Evolutionary conservation across 2,329 filamentous ascomycete genomes (phyloP), one percentile per base, ranked within the genome.

Genomic region (Cladosporium oxysporum): DNA sequence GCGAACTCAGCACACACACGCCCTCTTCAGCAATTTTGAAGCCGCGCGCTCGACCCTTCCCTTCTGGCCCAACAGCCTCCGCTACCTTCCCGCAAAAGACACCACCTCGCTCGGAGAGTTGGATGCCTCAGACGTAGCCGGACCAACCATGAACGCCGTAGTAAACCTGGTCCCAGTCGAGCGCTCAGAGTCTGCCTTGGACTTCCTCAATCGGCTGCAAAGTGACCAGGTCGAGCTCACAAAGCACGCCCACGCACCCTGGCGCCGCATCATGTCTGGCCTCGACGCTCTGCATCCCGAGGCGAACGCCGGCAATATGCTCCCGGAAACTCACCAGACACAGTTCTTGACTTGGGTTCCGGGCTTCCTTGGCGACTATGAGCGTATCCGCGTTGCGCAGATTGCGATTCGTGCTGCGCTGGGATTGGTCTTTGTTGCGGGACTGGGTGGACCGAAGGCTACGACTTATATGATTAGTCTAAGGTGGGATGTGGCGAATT

Each of bases 111-210:
- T 64, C 50, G 31, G 37, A 14, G 49, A 64, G 1, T 14, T 64
- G 18, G 52, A 64, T 18, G 61, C 57, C 5, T 64, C 58, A 11
- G 53, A 67, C n/a, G 23, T 67, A 18, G 65, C 61, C 31, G 61
- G 65, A 2, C 65, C 61, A 44, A 67, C 65, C 10, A 57, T 64
- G 61, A 64, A 57, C 26, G 61, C 49, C 10, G 50, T 57, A 18
- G 57, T 50, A 18, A 57, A 64, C 49, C 50, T 64, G 21, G 41
- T 58, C 49, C 29, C 16, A 16, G n/a, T 64, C 29, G 14, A 12
- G 33, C 31, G 31, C 14, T 29, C 29, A 8, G 61, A 63, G 41
- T 21, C 29, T 12, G 49, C 28, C 1, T 3, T 63, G 6, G 49
- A 4, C 35, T 57, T 55, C 52, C 49, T 64, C 7, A 18, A 31